These are phyloP conservation scores for Xylariomycetidae sp. DNA, from an alignment of 2,329 filamentous ascomycete genomes.

Conservation along the genomic window DNA sequence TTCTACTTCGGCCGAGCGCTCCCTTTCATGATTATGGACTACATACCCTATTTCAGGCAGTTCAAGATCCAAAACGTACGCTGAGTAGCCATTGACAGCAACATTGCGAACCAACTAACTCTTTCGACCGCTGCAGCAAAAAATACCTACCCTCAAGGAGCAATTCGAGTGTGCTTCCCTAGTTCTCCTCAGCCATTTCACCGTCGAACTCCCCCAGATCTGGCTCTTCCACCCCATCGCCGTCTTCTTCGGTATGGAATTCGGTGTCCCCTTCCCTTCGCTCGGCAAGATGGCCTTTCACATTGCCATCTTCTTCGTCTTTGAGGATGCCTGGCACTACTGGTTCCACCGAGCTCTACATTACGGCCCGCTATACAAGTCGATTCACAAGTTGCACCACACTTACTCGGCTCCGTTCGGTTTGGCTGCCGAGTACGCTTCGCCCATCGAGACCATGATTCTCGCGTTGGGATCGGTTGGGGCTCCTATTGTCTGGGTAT, in stretches of 20 bases:
- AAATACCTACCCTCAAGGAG: conserved; percentile 87
- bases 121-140: conserved; percentile 40
- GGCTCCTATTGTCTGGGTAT: conserved; percentile 77
- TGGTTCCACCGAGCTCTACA: conserved; percentile 91
- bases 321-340: conserved; percentile 98
- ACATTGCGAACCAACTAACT: conserved; percentile 17
- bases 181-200: conserved; percentile 93
- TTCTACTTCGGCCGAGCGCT: conserved; percentile 91
- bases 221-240: conserved; percentile 99
- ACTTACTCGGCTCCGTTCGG: conserved; percentile 98
- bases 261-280: conserved; percentile 83
- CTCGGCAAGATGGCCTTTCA: conserved; percentile 84
- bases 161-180: conserved; percentile 93
- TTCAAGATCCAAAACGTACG: conserved; percentile 90
- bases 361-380: conserved; percentile 92
- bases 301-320: conserved; percentile 87
- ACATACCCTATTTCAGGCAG: conserved; percentile 79
- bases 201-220: conserved; percentile 96
- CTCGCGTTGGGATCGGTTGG: conserved; percentile 84
- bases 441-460: conserved; percentile 93
- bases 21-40: conserved; percentile 90
- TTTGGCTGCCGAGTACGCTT: conserved; percentile 93
- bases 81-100: too few relatives aligned
- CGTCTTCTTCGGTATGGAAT: conserved; percentile 84
- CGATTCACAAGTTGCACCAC: conserved; percentile 98